Percentiles rank a stretch among this genome's conserved stretches.
These are phyloP conservation scores for Protomyces inouyei DNA, from an alignment of 1,139 yeast species.

Conservation along the genomic window DNA sequence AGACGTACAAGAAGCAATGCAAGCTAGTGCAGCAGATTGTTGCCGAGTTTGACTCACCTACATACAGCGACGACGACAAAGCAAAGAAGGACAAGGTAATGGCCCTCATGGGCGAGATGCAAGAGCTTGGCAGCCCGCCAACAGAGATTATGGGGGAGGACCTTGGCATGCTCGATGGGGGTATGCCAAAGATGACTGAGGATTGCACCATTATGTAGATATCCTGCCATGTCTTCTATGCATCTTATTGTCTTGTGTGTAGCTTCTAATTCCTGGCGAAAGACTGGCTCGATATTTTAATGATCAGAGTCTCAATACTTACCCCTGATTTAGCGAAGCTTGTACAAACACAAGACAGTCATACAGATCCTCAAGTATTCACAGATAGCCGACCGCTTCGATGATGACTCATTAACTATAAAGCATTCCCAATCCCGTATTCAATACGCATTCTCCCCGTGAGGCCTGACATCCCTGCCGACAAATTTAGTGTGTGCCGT, in stretches of 20 bases:
- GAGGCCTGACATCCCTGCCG: not conserved
- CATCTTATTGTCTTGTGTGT: too few species aligned
- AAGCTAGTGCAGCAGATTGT: slow-evolving; percentile 47
- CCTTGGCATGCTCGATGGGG: slow-evolving; percentile 19
- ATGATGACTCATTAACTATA: too few species aligned
- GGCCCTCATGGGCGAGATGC: slow-evolving; percentile 53
- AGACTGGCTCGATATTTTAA: too few species aligned
- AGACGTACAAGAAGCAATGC: slow-evolving; percentile 40
- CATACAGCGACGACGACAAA: slow-evolving; percentile 52
- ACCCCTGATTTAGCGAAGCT: too few species aligned
- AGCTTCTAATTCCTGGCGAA: too few species aligned
- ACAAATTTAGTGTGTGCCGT: not conserved
- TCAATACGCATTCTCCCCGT: not conserved
- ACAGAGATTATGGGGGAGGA: slow-evolving; percentile 63
- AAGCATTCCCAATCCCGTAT: too few species aligned
- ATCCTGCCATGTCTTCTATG: too few species aligned
- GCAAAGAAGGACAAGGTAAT: slow-evolving; percentile 53
- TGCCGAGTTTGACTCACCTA: slow-evolving; percentile 53
- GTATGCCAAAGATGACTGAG: slow-evolving; percentile 8
- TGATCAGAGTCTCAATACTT: too few species aligned
- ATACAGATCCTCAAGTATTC: too few species aligned
- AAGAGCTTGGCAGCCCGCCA: slow-evolving; percentile 78
- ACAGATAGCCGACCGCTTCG: too few species aligned
- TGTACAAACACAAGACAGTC: too few species aligned
- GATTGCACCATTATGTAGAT: slow-evolving; percentile 19